Evolutionary conservation across 129 eudicot species (phyloP).

Genomic region (Flaveria bidentis): DNA sequence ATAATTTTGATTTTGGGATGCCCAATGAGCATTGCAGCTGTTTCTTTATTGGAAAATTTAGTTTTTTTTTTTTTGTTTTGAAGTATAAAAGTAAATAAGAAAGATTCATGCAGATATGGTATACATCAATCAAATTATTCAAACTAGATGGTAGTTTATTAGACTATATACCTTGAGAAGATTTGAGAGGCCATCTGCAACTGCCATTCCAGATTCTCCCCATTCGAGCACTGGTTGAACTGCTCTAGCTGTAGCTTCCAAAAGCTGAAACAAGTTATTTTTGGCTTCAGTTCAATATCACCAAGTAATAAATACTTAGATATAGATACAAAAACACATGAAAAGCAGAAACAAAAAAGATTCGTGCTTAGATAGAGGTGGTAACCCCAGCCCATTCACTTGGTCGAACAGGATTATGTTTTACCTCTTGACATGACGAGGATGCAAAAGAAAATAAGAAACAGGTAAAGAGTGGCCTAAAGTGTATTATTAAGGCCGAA

Average conservation of each 20-base stretch:
- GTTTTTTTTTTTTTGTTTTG: too few species aligned
- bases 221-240: constrained; percentile 88
- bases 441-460: not conserved
- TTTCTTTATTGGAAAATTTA: too few species aligned
- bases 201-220: constrained; percentile 93
- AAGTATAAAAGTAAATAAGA: not conserved
- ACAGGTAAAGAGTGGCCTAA: too few species aligned
- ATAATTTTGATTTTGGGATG: not conserved
- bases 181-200: constrained; percentile 93
- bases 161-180: constrained; percentile 64
- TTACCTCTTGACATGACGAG: not conserved
- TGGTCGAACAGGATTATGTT: not conserved
- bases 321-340: not conserved
- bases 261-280: constrained; percentile 50
- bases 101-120: not conserved
- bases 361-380: not conserved
- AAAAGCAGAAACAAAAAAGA: not conserved
- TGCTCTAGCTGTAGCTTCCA: constrained; percentile 98
- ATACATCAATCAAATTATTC: not conserved
- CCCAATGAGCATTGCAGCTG: not conserved
- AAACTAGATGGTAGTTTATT: not conserved
- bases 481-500: too few species aligned
- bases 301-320: not conserved
- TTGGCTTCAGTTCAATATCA: not conserved
- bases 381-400: not conserved